Evolutionary conservation across 148 eudicot genomes (phyloP), one percentile per base, ranked within the genome.

Genomic region (Camellia granthamiana): DNA sequence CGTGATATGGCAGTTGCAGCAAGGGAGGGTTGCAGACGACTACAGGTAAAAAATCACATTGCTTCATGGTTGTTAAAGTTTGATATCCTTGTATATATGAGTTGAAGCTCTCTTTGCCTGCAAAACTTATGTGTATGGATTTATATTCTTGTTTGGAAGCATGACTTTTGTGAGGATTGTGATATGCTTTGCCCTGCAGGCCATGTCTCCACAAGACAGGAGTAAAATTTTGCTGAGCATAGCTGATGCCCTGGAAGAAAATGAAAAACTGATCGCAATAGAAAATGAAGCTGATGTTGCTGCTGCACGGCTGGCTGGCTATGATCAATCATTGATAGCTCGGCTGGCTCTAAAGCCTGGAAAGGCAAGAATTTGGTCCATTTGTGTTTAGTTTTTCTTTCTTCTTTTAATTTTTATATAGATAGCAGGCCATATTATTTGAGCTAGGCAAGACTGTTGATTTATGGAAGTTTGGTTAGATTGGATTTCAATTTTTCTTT

Each of bases 1-100:
- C 92, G 98, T 49, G 92, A 91, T 30, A 95, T 95, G 98, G 99
- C 99, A 62, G 93, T 92, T 79, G 90, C 98, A 5, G 98, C 99
- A 9, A 91, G 97, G 81, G 99, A 92, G 67, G 80, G 94, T 87
- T 96, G 98, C 42, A 87, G 98, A 76, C 83, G 86, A 78, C 95
- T 96, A 78, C 99, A 96, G 97, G 99, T 96, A 81, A 72, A 81
- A 72, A 46, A 54, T 77, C 72, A 47, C 38, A 41, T 67, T 75
- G 43, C 10, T 38, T 71, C 77, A 58, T 66, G 52, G 47, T 44
- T 23, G 7, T 16, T 21, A 14, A n/a, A 12, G 18, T 78, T 80
- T 41, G 58, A 38, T 76, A 12, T 41, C 30, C 30, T n/a, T 14
- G 18, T 23, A 72, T 52, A 72, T 54, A 52, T 51, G 43, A 61